phyloP scores from a whole-genome alignment of 2,329 filamentous ascomycete genomes.

The Colletotrichum sp. region DNA sequence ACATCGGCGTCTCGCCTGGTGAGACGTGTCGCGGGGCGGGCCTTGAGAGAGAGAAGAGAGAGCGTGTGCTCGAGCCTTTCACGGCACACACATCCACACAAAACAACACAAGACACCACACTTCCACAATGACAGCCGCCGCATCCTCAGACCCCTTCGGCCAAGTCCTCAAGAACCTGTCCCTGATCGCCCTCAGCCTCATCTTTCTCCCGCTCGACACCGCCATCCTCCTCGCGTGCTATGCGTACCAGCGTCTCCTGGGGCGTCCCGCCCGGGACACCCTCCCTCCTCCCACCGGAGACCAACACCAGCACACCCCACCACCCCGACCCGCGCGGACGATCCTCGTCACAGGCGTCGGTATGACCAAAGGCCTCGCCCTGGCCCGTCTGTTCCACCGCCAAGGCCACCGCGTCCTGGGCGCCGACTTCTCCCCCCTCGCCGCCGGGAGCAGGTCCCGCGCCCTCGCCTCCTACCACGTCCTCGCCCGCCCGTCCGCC shows the following conservation, averaged over 20 bases:
- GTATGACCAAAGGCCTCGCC: slow-evolving; percentile 73
- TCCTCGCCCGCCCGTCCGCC: slow-evolving; percentile 38
- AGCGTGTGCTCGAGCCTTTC: background rate
- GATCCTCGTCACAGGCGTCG: slow-evolving; percentile 74
- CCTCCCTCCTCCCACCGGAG: background rate
- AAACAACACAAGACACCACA: background rate
- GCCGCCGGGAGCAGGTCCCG: slow-evolving; percentile 64
- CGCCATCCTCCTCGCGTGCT: background rate
- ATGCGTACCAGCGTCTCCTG: slow-evolving; percentile 1
- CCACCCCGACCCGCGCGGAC: slow-evolving; percentile 24
- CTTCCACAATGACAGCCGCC: slow-evolving; percentile 2
- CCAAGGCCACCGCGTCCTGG: slow-evolving; percentile 72
- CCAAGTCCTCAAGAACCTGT: slow-evolving; percentile 15
- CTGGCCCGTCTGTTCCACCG: slow-evolving; percentile 70
- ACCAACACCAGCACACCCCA: background rate
- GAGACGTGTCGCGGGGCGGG: background rate
- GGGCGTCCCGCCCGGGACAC: background rate
- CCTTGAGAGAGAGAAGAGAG: background rate
- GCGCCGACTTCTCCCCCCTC: slow-evolving; percentile 66
- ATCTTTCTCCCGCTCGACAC: slow-evolving; percentile 10
- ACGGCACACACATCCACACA: background rate
- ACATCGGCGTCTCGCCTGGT: background rate
- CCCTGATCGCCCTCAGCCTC: slow-evolving; percentile 15
- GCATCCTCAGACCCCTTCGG: background rate
- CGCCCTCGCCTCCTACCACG: slow-evolving; percentile 60